A percentile compares a stretch with the other conserved stretches of the same genome.
Evolutionary conservation across 768 basidiomycete genomes (phyloP).

Genomic region (Dioszegia aurantiaca): DNA sequence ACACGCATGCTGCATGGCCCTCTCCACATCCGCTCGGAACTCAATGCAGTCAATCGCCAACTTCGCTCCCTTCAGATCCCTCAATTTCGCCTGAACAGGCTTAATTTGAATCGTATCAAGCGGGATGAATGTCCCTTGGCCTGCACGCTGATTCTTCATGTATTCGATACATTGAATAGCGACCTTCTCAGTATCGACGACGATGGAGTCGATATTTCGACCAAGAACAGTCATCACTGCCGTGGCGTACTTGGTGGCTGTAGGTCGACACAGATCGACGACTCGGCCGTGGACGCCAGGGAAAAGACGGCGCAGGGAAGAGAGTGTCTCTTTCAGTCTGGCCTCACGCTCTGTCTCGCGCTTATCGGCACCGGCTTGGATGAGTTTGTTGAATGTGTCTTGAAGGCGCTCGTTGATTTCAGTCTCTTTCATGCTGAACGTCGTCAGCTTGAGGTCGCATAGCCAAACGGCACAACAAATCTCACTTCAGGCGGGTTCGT

Average conservation of each 20-base stretch:
- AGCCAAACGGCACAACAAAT: background rate
- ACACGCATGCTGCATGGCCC: conserved; percentile 95
- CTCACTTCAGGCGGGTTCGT: conserved; percentile 72
- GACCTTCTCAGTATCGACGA: conserved; percentile 94
- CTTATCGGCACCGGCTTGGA: conserved; percentile 85
- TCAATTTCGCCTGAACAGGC: conserved; percentile 88
- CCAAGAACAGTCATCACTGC: conserved; percentile 90
- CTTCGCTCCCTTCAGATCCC: conserved; percentile 81
- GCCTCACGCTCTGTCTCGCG: conserved; percentile 80
- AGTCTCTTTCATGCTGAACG: conserved; percentile 74
- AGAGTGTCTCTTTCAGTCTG: conserved; percentile 78
- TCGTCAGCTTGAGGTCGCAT: background rate
- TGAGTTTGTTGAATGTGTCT: conserved; percentile 73
- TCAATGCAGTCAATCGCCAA: conserved; percentile 83
- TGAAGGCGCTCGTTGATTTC: conserved; percentile 90
- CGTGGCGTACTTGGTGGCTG: conserved; percentile 82
- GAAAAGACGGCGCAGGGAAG: conserved; percentile 81
- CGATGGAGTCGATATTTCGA: conserved; percentile 88
- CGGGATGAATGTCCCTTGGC: conserved; percentile 95
- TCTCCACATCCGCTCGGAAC: conserved; percentile 76
- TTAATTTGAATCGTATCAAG: conserved; percentile 97
- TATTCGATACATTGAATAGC: conserved; percentile 99
- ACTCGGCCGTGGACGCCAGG: conserved; percentile 91
- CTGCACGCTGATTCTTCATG: conserved; percentile 88
- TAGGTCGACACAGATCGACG: conserved; percentile 91